Base-by-base conservation (phyloP, 2,329 filamentous ascomycete species). In the Lecanicillium sp. region DNA sequence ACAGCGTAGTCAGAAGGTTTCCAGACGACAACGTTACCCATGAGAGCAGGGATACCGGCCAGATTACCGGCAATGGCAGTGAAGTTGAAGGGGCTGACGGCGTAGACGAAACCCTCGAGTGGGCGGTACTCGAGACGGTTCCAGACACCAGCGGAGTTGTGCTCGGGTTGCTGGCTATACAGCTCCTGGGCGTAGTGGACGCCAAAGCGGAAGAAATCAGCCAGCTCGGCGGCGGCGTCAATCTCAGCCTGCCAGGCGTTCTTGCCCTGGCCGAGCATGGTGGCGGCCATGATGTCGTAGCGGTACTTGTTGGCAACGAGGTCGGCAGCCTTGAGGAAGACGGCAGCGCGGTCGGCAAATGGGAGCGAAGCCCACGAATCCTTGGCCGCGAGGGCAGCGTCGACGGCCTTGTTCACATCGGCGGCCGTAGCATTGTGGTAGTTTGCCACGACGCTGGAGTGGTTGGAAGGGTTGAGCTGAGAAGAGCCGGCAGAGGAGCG, bases 191-290 rank as follows among this genome's bases (percentile, higher is more conserved):
- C 90, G 56, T 92, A 95, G 60, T 89, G 80, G 38, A 95, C 90
- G 56, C 92, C 92, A 70, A 95, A 95, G 56, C 88, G 79, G 58
- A 96, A 69, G 65, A 96, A 96, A 60, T 98, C 90, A 51, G 78
- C 83, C 51, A 94, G 66, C 71, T 98, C 92, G 8, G 90, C 90
- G 14, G 90, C 90, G 29, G 89, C 76, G 62, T 96, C 90, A 47
- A 96, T 96, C 72, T 98, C 90, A n/a, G 92, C 90, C 65, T 98
- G 90, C 88, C 88, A 96, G 34, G 86, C 87, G 60, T 95, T 96
- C 77, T 96, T 96, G 54, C 92, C 90, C 65, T 98, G 90, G 44
- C 90, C 92, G 22, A 95, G 71, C 78, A 96, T 95, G 12, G 92
- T 95, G 32, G 87, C 79, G 7, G 92, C 90, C 85, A 96, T 94